These are phyloP conservation scores for Fusarium sp. DNA, from an alignment of 2,329 filamentous ascomycete genomes.

Conservation along the genomic window DNA sequence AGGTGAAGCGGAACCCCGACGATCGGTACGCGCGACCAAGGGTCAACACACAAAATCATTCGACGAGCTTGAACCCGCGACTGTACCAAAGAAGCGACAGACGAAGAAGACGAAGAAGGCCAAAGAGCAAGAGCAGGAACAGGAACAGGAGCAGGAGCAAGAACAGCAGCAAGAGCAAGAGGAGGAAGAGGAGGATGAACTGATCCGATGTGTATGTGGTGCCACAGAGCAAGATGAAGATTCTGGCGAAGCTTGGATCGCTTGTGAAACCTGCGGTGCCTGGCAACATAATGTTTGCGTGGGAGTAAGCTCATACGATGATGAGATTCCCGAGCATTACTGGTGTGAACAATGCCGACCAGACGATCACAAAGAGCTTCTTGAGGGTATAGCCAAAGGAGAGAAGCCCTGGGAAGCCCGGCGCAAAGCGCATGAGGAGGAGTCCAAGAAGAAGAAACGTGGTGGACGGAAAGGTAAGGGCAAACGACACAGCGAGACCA, in stretches of 20 bases:
- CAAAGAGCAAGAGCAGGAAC: conserved; percentile 61
- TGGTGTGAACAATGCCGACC: conserved; percentile 93
- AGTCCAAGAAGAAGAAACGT: conserved; percentile 67
- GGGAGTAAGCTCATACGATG: conserved; percentile 81
- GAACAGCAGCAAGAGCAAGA: conserved; percentile 62
- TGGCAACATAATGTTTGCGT: conserved; percentile 99
- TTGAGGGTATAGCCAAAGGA: conserved; percentile 81
- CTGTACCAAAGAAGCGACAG: conserved; percentile 65
- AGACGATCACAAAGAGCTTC: conserved; percentile 81
- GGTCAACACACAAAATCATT: conserved; percentile 92
- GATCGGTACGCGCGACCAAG: conserved; percentile 95
- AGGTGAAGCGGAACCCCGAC: conserved; percentile 79
- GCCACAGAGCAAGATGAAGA: conserved; percentile 87
- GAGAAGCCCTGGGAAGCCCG: conserved; percentile 88
- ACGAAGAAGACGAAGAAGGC: conserved; percentile 68
- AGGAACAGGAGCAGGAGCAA: conserved; percentile 62
- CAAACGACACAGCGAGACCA: conserved; percentile 73
- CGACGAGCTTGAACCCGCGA: conserved; percentile 74
- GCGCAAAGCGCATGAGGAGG: conserved; percentile 71
- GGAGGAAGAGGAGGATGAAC: conserved; percentile 67
- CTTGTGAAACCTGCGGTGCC: conserved; percentile 88
- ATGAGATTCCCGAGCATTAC: conserved; percentile 84
- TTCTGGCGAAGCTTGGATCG: conserved; percentile 91
- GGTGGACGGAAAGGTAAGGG: conserved; percentile 72
- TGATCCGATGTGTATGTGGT: conserved; percentile 94